These are phyloP conservation scores for Brassica nigra DNA, from an alignment of 345 rosid genomes.

Conservation along the genomic window DNA sequence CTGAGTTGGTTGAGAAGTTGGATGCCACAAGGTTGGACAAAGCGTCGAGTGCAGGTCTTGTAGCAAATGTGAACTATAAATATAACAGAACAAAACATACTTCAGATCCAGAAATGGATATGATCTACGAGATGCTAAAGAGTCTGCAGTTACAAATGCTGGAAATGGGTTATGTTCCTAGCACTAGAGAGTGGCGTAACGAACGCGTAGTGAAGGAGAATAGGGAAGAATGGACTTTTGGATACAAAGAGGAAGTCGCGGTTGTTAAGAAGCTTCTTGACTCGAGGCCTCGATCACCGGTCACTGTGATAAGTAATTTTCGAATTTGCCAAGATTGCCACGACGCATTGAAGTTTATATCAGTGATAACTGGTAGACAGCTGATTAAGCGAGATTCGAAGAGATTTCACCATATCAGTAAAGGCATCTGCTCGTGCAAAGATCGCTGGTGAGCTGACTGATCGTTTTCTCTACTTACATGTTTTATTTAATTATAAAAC, in stretches of 20 bases:
- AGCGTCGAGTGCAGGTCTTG: conserved; percentile 13
- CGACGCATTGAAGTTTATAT: neutral
- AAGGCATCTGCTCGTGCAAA: neutral
- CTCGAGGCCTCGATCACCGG: conserved; percentile 7
- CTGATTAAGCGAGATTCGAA: neutral
- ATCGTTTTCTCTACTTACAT: neutral
- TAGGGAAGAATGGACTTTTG: neutral
- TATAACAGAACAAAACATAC: neutral
- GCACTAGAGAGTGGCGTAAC: neutral
- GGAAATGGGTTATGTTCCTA: conserved; percentile 16
- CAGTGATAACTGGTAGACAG: neutral
- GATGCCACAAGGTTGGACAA: conserved; percentile 11
- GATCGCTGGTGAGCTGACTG: conserved; percentile 4
- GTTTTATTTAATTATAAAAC: too few relatives aligned
- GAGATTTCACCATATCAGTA: neutral
- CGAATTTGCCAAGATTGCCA: conserved; percentile 5
- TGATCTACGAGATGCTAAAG: neutral
- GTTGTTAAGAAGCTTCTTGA: neutral
- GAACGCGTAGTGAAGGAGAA: neutral
- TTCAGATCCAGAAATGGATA: neutral
- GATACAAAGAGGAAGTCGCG: neutral
- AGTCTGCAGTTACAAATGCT: conserved; percentile 9
- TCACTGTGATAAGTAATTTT: neutral
- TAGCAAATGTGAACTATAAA: neutral
- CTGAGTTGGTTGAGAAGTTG: conserved; percentile 7